Evolutionary conservation across 2,329 filamentous ascomycete species (phyloP), one percentile per base, ranked within the genome.

Genomic region (Colletotrichum somersetense): DNA sequence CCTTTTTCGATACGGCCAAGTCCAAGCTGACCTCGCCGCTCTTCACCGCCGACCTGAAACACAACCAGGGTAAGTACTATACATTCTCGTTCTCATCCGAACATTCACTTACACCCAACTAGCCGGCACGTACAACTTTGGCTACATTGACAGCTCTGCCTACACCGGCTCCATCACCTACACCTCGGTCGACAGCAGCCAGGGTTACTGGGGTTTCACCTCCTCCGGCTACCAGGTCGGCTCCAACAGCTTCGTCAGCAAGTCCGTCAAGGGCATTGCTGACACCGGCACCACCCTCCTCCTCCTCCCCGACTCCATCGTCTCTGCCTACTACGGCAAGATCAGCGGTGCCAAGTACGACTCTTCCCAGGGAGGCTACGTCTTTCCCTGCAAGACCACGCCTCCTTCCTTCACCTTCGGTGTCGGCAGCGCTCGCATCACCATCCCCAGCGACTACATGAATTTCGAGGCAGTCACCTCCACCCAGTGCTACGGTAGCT

Each of bases 161-260:
- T 90, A 89, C 83, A 88, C 83, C 5, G 89, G 89, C 58, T 74
- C 81, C 55, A 86, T 92, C 76, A 84, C 84, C 74, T 92, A 91
- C 80, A 81, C 85, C 46, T 74, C 84, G 50, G 88, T 91, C 64
- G 83, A 89, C 80, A 84, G 75, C 75, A 84, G 82, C 59, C 78
- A 88, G 10, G 91, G 91, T 12, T 92, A 88, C 83, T 93, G 91
- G 91, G 81, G 83, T 53, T 92, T 92, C 83, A 81, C 66, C 33
- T 73, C 74, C n/a, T 66, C 73, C 40, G 67, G 72, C 38, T 76
- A 75, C 69, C 59, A 71, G 44, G 72, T 76, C 55, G 75, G 75
- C 68, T 71, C 67, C 20, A 73, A 56, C 48, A 10, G 53, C 33
- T 76, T 73, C 68, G 67, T 58, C 55, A 53, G 57, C 40, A 67